Base-by-base conservation (phyloP, 192 early-diverging fungal species). In the Coemansia asiatica region DNA sequence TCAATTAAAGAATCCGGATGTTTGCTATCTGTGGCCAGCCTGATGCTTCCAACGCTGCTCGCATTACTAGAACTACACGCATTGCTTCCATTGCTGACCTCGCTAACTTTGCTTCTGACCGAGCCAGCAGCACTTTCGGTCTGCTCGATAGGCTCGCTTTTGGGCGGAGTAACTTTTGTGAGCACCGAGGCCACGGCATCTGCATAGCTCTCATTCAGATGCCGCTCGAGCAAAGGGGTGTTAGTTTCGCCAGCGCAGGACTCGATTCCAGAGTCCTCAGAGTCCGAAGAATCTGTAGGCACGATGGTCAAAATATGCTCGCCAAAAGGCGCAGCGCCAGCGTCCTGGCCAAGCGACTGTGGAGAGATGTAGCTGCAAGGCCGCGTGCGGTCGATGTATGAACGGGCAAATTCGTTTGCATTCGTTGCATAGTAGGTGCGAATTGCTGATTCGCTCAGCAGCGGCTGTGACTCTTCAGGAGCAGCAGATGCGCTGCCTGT, bases 391-490 rank as follows among this genome's bases (percentile, higher is more conserved):
- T 62, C 78, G 51, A 75, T 66, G 51, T 72, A 71, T 36, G 78
- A 72, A 33, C 70, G 66, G 48, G 78, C 78, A 64, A 69, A 81
- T 59, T 81, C 78, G 59, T 72, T 69, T 6, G 72, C 62, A 44
- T 71, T 71, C 46, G 47, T 64, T 16, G 56, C 64, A 26, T 81
- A 81, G 27, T 73, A 62, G 0, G 72, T 71, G 56, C 78, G 78
- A 23, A 81, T 81, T 6, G 78, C 72, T 23, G 78, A 75, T 29
- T 72, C 72, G 61, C 58, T 69, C 46, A 81, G 67, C 58, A 81
- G 56, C 62, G 78, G 78, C 60, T 72, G 78, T n/a, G 69, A 31
- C 47, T 81, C 78, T 56, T 33, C 63, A 26, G 56, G 1, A 5
- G 40, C 56, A 18, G 59, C 46, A 28, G n/a, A 33, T 44, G 16